Conservation (phyloP, 208 protist species). For the Crithidia fasciculata region DNA sequence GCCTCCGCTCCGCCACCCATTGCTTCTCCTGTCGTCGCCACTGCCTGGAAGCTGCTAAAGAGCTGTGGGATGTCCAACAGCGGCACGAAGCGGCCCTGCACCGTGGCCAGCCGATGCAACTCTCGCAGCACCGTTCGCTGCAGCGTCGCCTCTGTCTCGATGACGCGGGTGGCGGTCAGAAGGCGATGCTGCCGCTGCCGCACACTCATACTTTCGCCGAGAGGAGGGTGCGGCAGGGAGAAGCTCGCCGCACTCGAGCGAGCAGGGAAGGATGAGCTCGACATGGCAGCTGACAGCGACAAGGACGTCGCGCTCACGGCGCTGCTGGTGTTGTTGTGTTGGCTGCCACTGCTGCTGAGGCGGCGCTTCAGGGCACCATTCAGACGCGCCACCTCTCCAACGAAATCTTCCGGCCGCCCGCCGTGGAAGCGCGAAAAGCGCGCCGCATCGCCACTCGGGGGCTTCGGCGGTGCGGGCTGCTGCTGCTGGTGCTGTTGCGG, state of each 20-base stretch:
- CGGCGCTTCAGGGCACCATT: slow-evolving; percentile 1
- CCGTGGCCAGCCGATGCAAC: slow-evolving; percentile 41
- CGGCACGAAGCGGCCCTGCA: slow-evolving; percentile 50
- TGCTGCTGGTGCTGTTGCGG: neutral
- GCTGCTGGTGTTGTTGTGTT: neutral
- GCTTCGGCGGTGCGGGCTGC: neutral
- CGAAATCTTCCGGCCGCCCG: slow-evolving; percentile 9
- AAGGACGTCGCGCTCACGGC: neutral
- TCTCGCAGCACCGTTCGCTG: slow-evolving; percentile 46
- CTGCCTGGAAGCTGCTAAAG: slow-evolving; percentile 15
- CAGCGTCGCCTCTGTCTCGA: slow-evolving; percentile 44
- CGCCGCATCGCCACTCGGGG: too few species aligned
- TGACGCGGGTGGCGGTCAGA: slow-evolving; percentile 41
- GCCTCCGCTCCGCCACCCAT: neutral
- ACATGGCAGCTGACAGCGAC: neutral
- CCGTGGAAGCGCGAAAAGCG: neutral
- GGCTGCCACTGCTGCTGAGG: neutral
- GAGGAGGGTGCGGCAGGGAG: neutral
- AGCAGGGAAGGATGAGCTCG: neutral
- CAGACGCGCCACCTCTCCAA: neutral
- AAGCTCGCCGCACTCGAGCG: neutral
- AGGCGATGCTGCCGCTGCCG: slow-evolving; percentile 44
- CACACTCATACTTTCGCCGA: neutral
- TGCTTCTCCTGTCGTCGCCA: neutral
- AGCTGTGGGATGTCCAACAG: slow-evolving; percentile 50